Conservation (phyloP, 2,329 filamentous ascomycete genomes). For the Aspergillus pseudoterreus region DNA sequence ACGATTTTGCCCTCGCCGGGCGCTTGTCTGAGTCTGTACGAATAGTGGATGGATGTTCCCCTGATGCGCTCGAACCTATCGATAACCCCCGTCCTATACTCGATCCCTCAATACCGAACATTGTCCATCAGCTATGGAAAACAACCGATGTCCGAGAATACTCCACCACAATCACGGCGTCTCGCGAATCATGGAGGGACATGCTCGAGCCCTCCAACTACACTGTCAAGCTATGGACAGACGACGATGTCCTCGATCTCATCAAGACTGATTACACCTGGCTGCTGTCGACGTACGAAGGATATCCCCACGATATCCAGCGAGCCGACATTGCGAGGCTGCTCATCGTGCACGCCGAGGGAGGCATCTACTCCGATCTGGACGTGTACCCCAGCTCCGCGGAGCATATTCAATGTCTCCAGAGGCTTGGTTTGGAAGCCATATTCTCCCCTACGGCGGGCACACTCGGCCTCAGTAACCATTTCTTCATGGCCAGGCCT, state of each 20-base stretch:
- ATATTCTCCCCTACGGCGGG: conserved; percentile 15
- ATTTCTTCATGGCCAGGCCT: conserved; percentile 18
- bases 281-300: conserved; percentile 14
- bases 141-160: background rate
- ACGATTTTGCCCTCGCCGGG: background rate
- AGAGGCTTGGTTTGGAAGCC: conserved; percentile 10
- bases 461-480: conserved; percentile 15
- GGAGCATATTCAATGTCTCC: conserved; percentile 13
- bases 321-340: conserved; percentile 18
- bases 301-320: conserved; percentile 17
- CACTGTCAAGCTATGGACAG: conserved; percentile 19
- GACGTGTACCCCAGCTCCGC: conserved; percentile 13
- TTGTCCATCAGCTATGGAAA: background rate
- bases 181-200: background rate
- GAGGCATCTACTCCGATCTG: conserved; percentile 14
- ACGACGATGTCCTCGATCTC: conserved; percentile 13
- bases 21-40: background rate
- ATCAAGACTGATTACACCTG: conserved; percentile 14
- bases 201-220: conserved; percentile 6
- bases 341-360: conserved; percentile 13
- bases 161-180: background rate
- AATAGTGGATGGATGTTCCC: background rate
- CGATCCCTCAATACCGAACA: background rate
- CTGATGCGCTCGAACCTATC: background rate
- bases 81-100: background rate